Conservation (phyloP, 768 basidiomycete genomes). For the Russula virescens region DNA sequence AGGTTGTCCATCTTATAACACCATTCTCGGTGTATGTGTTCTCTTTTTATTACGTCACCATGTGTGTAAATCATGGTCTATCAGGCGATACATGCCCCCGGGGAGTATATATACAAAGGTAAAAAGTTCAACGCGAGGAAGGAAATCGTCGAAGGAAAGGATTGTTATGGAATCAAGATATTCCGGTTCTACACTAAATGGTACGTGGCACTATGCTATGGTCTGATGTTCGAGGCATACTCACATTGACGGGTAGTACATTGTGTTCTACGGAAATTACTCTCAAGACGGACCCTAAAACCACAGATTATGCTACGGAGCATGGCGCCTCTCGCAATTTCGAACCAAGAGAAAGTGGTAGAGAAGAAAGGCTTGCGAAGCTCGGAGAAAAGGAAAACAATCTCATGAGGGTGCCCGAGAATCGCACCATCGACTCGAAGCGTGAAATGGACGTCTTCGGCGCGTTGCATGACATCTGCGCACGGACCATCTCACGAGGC, state of each 20-base stretch:
- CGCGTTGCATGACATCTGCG: conserved; percentile 87
- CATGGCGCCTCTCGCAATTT: conserved; percentile 98
- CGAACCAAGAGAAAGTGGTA: conserved; percentile 77
- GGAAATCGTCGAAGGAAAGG: conserved; percentile 95
- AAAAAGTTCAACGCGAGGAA: conserved; percentile 99
- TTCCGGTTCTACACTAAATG: conserved; percentile 92
- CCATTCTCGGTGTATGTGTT: conserved; percentile 88
- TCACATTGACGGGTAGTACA: conserved; percentile 49
- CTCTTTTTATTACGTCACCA: neutral
- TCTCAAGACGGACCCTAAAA: conserved; percentile 99
- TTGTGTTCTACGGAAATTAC: conserved; percentile 97
- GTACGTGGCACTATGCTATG: conserved; percentile 43
- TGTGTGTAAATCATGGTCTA: conserved; percentile 12
- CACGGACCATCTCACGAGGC: conserved; percentile 34
- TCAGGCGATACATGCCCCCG: conserved; percentile 88
- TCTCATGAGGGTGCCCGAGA: conserved; percentile 95
- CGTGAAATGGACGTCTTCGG: conserved; percentile 98
- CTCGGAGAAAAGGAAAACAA: conserved; percentile 92
- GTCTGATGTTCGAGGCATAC: conserved; percentile 16
- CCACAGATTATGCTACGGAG: conserved; percentile 89
- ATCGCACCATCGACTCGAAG: conserved; percentile 86
- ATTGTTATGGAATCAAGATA: conserved; percentile 97
- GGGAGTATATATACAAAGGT: conserved; percentile 98
- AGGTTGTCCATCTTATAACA: conserved; percentile 98
- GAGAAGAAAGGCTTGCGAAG: conserved; percentile 77